A percentile compares a stretch with the other conserved stretches of the same genome.
These are phyloP conservation scores for Sarcodon aspratus DNA, from an alignment of 768 basidiomycete species.

Conservation along the genomic window DNA sequence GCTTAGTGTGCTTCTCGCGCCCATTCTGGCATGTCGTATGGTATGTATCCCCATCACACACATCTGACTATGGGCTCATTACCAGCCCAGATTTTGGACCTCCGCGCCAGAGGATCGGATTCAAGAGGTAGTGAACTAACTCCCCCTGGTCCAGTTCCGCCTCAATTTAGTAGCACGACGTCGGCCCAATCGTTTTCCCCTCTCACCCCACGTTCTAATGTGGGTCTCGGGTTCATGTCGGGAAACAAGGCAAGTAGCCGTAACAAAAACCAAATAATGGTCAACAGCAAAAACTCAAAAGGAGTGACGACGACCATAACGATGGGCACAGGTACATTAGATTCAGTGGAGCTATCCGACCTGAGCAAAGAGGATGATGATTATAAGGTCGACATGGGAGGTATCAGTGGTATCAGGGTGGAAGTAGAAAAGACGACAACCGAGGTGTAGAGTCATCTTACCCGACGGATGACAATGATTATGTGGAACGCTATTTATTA, in stretches of 20 bases:
- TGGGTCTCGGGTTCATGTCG: slow-evolving; percentile 13
- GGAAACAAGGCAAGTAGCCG: slow-evolving; percentile 12
- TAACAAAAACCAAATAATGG: slow-evolving; percentile 15
- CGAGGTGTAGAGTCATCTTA: neutral
- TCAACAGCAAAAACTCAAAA: slow-evolving; percentile 17
- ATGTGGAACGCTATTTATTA: too few relatives aligned
- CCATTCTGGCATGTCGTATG: slow-evolving; percentile 69
- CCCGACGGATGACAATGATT: too few relatives aligned
- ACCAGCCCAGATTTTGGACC: slow-evolving; percentile 53
- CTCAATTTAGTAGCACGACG: slow-evolving; percentile 16
- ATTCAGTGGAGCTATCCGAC: slow-evolving; percentile 11
- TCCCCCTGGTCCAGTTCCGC: slow-evolving; percentile 38
- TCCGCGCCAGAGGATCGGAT: slow-evolving; percentile 73
- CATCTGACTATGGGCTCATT: neutral
- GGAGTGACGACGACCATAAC: slow-evolving; percentile 9
- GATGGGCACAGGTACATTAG: slow-evolving; percentile 14
- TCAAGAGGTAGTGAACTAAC: slow-evolving; percentile 24
- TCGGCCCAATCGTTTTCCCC: slow-evolving; percentile 15
- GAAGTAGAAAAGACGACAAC: slow-evolving; percentile 20
- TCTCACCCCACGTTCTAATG: slow-evolving; percentile 16
- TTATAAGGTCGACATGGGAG: slow-evolving; percentile 5
- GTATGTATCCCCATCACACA: slow-evolving; percentile 19
- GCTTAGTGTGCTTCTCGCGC: slow-evolving; percentile 74
- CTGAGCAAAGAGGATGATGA: slow-evolving; percentile 12
- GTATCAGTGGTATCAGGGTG: slow-evolving; percentile 16